phyloP scores from a whole-genome alignment of 139 green algal genomes.

The Chlorella sp. region DNA sequence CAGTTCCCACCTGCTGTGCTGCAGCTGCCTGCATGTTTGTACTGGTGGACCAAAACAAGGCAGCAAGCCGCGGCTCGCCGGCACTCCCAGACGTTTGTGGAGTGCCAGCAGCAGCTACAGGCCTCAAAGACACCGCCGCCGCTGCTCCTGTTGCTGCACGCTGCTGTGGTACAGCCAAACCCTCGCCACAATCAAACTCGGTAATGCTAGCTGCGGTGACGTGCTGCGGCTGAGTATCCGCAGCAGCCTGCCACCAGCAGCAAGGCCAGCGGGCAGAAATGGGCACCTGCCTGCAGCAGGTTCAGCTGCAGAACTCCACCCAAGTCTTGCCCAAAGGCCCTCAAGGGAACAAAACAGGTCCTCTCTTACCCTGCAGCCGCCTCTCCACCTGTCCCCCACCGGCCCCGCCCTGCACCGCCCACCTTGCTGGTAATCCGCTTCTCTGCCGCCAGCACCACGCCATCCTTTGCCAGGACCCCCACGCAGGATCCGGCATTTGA shows the following conservation, averaged over 20 bases:
- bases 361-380: no score
- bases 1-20: no score
- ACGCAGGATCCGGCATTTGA: conserved; percentile 95
- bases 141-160: neutral
- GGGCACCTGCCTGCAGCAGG: neutral
- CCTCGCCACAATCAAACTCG: no score
- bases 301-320: neutral
- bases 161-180: neutral
- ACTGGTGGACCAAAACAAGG: no score
- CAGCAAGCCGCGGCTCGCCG: no score
- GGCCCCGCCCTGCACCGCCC: no score
- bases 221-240: neutral
- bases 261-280: neutral
- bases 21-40: no score
- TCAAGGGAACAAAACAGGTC: neutral
- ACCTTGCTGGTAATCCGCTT: conserved; percentile 99
- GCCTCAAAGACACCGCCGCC: no score
- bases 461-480: conserved; percentile 90
- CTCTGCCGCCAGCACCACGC: conserved; percentile 95
- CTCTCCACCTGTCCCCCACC: no score
- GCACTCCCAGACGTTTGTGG: no score
- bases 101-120: no score
- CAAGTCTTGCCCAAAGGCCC: neutral
- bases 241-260: no score
- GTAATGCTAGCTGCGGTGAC: neutral